A percentile compares a stretch with the other conserved stretches of the same genome.
phyloP scores from a whole-genome alignment of 768 basidiomycete genomes.

The Hygrophoropsis aurantiaca region DNA sequence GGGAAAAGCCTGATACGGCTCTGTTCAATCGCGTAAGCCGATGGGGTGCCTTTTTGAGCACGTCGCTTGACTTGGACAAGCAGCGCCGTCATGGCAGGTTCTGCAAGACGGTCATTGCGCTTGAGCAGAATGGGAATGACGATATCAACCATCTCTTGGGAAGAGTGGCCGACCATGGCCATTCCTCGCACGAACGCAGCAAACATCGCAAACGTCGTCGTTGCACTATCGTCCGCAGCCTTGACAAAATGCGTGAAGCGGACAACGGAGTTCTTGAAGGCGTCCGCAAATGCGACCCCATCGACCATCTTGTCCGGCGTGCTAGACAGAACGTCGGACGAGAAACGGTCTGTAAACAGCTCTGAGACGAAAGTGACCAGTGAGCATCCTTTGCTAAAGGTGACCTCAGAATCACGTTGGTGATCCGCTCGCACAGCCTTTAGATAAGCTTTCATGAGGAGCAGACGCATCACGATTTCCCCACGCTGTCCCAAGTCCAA shows the following conservation, averaged over 20 bases:
- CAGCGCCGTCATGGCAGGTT: constrained; percentile 13
- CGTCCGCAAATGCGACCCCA: constrained; percentile 7
- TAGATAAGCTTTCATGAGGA: constrained; percentile 25
- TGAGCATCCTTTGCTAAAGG: constrained; percentile 3
- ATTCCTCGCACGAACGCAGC: constrained; percentile 24
- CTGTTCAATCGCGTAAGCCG: too few species aligned
- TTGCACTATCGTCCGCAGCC: constrained; percentile 18
- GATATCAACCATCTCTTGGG: constrained; percentile 19
- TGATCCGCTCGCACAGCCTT: constrained; percentile 9
- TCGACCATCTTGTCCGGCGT: constrained; percentile 19
- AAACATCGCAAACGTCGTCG: constrained; percentile 11
- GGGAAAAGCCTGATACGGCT: too few species aligned
- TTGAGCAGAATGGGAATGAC: constrained; percentile 25
- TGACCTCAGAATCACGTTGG: not conserved
- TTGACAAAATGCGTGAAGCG: constrained; percentile 33
- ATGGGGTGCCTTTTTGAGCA: too few species aligned
- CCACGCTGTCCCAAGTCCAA: constrained; percentile 24
- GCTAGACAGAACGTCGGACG: constrained; percentile 14
- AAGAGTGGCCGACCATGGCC: constrained; percentile 19
- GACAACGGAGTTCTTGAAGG: constrained; percentile 23
- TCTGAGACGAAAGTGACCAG: constrained; percentile 19
- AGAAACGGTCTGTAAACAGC: constrained; percentile 13
- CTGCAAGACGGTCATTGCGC: constrained; percentile 2
- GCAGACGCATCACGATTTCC: constrained; percentile 21
- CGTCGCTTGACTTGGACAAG: constrained; percentile 22